phyloP scores from a whole-genome alignment of 176 grass and related monocot species.

The Melocanna baccifera region DNA sequence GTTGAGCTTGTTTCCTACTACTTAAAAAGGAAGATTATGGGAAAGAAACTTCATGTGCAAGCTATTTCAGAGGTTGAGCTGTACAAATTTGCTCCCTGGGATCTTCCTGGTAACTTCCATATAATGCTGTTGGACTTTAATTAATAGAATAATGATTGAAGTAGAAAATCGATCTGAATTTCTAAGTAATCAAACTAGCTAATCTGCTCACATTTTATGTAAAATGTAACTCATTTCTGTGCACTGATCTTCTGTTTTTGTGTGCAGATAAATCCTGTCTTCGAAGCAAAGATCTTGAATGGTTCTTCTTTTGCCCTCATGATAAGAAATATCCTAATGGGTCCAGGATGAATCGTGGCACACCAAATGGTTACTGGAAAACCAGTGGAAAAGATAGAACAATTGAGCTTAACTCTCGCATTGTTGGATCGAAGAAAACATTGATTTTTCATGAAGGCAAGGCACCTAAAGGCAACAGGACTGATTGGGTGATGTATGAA shows the following conservation, averaged over 20 bases:
- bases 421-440: conserved; percentile 78
- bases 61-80: conserved; percentile 75
- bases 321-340: conserved; percentile 91
- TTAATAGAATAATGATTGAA: neutral
- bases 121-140: neutral
- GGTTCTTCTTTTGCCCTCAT: conserved; percentile 89
- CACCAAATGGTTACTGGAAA: conserved; percentile 91
- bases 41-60: conserved; percentile 60
- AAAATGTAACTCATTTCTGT: neutral
- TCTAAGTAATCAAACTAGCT: neutral
- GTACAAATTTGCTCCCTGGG: conserved; percentile 93
- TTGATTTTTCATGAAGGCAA: conserved; percentile 92
- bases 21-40: conserved; percentile 88
- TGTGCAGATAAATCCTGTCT: conserved; percentile 65
- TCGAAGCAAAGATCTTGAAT: conserved; percentile 70
- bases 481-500: conserved; percentile 98
- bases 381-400: conserved; percentile 86
- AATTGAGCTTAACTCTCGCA: conserved; percentile 55
- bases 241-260: neutral
- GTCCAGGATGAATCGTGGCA: conserved; percentile 66
- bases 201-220: neutral
- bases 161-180: neutral
- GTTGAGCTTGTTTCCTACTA: conserved; percentile 84
- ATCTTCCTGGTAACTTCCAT: conserved; percentile 70
- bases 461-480: conserved; percentile 64